A percentile compares a stretch with the other conserved stretches of the same genome.
Conservation (phyloP, 1,284 basidiomycete species). For the Apiotrichum veenhuisii region DNA sequence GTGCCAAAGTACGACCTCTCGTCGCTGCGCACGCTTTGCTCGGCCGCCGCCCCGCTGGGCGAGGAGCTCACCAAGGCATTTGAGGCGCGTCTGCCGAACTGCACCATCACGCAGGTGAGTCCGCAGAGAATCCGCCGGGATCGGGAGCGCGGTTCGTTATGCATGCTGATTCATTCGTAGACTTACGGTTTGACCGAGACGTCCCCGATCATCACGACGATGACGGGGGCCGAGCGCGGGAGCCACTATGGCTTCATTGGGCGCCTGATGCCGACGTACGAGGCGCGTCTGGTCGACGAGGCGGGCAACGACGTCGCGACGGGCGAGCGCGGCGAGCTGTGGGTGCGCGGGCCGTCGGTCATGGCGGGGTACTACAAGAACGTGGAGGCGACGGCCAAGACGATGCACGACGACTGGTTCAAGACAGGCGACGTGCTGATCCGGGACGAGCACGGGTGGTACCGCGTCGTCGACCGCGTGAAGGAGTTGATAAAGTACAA, state of each 20-base stretch:
- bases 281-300: slow-evolving; percentile 63
- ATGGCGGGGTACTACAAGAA: slow-evolving; percentile 74
- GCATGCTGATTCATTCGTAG: slow-evolving; percentile 46
- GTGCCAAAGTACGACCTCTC: slow-evolving; percentile 67
- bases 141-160: no score
- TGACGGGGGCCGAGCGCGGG: slow-evolving; percentile 32
- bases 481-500: slow-evolving; percentile 81
- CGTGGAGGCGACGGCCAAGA: slow-evolving; percentile 60
- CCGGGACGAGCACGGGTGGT: slow-evolving; percentile 60
- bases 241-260: slow-evolving; percentile 63
- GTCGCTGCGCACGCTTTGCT: slow-evolving; percentile 61
- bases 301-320: slow-evolving; percentile 51
- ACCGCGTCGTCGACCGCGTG: slow-evolving; percentile 52
- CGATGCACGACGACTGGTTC: slow-evolving; percentile 65
- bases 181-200: slow-evolving; percentile 53
- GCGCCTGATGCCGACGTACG: slow-evolving; percentile 68
- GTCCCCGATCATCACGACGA: slow-evolving; percentile 40
- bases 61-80: slow-evolving; percentile 37
- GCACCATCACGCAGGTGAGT: slow-evolving; percentile 28
- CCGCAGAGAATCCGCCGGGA: slow-evolving; percentile 35
- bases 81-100: slow-evolving; percentile 22
- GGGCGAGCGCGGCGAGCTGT: slow-evolving; percentile 69
- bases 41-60: slow-evolving; percentile 79
- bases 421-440: slow-evolving; percentile 75
- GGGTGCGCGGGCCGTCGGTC: slow-evolving; percentile 69